Base-by-base conservation (phyloP, 805 yeast genomes). In the Myxozyma kluyveri region DNA sequence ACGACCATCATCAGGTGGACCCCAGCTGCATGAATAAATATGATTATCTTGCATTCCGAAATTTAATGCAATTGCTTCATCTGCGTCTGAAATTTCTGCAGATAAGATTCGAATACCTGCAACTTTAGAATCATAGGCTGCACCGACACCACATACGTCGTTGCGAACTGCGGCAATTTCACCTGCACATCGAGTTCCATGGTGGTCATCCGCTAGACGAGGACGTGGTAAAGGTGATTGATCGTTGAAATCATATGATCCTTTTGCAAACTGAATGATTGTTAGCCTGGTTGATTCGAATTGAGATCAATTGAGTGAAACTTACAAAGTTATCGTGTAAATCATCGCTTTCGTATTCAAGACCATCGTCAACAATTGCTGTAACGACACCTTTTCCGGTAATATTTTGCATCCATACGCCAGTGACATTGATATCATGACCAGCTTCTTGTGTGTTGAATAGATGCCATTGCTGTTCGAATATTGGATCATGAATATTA, bases 11-110 rank as follows among this genome's bases (percentile, higher is more conserved):
- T 93, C 99, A 2, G 88, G 79, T 1, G 99, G 99, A 5, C 99
- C 99, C 99, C 99, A 93, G 2, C 96, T 88, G 69, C 99, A 93
- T 2, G 96, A 87, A 67, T 89, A 93, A 36, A 93, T 93, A 67
- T 93, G 96, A 68, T 93, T 93, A 24, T 80, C 78, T 56, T 88
- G 90, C 57, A 86, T 72, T 0, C 82, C 90, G 68, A 86, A 85
- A 33, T 86, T 76, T 75, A 93, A 73, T 1, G 98, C 86, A 1
- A 86, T 80, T 0, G 98, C 98, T 69, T 93, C 99, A 57, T 90
- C 96, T 52, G 84, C 96, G 2, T 87, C 73, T 2, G 91, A 81
- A 44, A 93, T 79, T 42, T 78, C 74, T 1, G 88, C 95, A 1
- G 95, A 84, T 42, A 93, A 75, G 52, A 93, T 91, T 48, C 99